These are phyloP conservation scores for Microcyclospora pomicola DNA, from an alignment of 2,329 filamentous ascomycete genomes.

Conservation along the genomic window DNA sequence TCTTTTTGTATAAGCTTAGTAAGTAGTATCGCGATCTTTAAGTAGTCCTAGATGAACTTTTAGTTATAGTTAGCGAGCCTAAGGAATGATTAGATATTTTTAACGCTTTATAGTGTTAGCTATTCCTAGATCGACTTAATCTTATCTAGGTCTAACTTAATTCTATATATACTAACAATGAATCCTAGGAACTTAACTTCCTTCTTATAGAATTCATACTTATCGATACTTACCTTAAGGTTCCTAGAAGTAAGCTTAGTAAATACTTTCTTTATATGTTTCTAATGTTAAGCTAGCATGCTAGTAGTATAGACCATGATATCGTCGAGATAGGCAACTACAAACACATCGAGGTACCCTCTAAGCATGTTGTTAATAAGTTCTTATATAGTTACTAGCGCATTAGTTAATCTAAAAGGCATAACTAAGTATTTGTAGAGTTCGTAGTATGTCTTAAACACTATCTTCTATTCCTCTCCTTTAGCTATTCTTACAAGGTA, in stretches of 20 bases:
- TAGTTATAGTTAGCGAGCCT: conserved; percentile 7
- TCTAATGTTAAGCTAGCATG: conserved; percentile 1
- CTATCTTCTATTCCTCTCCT: too few species aligned
- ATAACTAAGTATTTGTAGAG: conserved; percentile 26
- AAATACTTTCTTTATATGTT: too few species aligned
- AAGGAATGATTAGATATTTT: neutral
- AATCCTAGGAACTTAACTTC: conserved; percentile 15
- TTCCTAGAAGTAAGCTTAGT: conserved; percentile 1
- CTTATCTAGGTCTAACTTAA: conserved; percentile 6
- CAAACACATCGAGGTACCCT: conserved; percentile 12
- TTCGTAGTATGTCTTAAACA: too few species aligned
- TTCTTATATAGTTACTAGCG: conserved; percentile 2
- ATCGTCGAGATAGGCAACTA: conserved; percentile 13
- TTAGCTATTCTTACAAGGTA: too few species aligned
- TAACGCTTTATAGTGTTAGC: neutral
- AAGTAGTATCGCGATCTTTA: conserved; percentile 2
- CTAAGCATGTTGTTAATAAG: conserved; percentile 13
- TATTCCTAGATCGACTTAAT: neutral
- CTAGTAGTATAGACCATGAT: conserved; percentile 12
- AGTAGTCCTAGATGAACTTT: conserved; percentile 7
- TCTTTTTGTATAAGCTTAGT: conserved; percentile 4
- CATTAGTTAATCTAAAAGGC: conserved; percentile 10
- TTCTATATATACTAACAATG: conserved; percentile 10
- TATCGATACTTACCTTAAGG: conserved; percentile 8
- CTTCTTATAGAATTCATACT: conserved; percentile 18